These are phyloP conservation scores for Leucoagaricus sp. DNA, from an alignment of 1,284 basidiomycete genomes.

Conservation along the genomic window DNA sequence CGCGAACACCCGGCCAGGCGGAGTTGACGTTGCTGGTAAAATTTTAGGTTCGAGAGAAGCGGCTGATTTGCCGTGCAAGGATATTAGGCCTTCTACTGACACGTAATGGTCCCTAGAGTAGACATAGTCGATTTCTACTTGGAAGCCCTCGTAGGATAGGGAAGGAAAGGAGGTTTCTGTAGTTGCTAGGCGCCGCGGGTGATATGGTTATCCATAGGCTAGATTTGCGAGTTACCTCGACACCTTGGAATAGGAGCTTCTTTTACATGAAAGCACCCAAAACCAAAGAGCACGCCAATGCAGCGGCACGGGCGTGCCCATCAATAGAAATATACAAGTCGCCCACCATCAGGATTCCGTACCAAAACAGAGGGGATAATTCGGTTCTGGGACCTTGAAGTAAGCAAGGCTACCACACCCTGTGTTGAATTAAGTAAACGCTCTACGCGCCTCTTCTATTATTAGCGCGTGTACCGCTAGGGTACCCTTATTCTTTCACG, in stretches of 20 bases:
- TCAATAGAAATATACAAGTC: too few species aligned
- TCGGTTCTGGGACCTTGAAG: too few species aligned
- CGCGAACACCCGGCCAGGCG: neutral
- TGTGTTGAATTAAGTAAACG: too few species aligned
- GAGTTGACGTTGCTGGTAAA: conserved; percentile 7
- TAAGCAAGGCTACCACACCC: too few species aligned
- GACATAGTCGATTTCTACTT: neutral
- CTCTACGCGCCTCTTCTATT: too few species aligned
- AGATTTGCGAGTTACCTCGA: conserved; percentile 13
- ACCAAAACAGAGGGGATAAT: too few species aligned
- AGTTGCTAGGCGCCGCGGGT: neutral
- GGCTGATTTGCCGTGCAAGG: neutral
- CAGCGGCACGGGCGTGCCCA: neutral
- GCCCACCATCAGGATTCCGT: too few species aligned
- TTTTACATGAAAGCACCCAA: conserved; percentile 1
- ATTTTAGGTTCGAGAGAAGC: conserved; percentile 6
- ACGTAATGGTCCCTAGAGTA: conserved; percentile 9
- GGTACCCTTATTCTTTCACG: too few species aligned
- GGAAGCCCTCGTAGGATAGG: neutral
- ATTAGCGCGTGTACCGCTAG: too few species aligned
- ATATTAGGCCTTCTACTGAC: neutral
- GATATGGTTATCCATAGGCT: conserved; percentile 3
- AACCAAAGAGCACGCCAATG: neutral
- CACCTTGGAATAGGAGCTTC: conserved; percentile 5
- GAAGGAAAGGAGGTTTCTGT: neutral